Percentiles rank a stretch among this genome's conserved stretches.
These are phyloP conservation scores for Monosporascus sp. DNA, from an alignment of 2,329 filamentous ascomycete species.

Conservation along the genomic window DNA sequence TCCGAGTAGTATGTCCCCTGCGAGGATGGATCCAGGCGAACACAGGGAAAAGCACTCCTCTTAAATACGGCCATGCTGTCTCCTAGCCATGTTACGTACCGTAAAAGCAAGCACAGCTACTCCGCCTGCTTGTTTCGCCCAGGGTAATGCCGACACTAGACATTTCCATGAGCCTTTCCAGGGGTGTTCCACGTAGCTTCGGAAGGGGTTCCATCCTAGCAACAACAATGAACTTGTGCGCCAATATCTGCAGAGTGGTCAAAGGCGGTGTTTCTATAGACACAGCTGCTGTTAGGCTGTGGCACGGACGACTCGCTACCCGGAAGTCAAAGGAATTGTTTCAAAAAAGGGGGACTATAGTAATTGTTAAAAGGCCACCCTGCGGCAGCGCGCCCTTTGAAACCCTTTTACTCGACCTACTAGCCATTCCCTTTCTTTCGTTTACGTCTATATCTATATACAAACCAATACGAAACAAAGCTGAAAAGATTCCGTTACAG, in stretches of 20 bases:
- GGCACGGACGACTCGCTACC: background rate
- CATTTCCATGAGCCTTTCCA: too few species aligned
- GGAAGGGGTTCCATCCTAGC: background rate
- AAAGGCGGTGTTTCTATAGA: background rate
- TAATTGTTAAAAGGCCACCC: background rate
- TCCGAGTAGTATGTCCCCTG: too few species aligned
- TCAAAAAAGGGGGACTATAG: background rate
- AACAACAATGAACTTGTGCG: background rate
- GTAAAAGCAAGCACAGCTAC: too few species aligned
- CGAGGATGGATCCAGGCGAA: too few species aligned
- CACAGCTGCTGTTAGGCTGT: background rate
- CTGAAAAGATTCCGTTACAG: background rate
- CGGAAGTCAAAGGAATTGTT: background rate
- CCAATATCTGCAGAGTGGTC: background rate
- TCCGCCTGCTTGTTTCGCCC: too few species aligned
- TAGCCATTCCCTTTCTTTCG: background rate
- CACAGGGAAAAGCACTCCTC: too few species aligned
- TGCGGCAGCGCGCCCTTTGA: background rate
- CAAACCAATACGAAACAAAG: background rate
- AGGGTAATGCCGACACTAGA: too few species aligned
- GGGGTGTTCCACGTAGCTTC: background rate
- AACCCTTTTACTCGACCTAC: too few species aligned
- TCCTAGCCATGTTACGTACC: too few species aligned
- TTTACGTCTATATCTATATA: background rate
- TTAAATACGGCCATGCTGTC: too few species aligned